Base-by-base conservation (phyloP, 352 stramenopile genomes). In the Globisporangium rhizosaccharum region DNA sequence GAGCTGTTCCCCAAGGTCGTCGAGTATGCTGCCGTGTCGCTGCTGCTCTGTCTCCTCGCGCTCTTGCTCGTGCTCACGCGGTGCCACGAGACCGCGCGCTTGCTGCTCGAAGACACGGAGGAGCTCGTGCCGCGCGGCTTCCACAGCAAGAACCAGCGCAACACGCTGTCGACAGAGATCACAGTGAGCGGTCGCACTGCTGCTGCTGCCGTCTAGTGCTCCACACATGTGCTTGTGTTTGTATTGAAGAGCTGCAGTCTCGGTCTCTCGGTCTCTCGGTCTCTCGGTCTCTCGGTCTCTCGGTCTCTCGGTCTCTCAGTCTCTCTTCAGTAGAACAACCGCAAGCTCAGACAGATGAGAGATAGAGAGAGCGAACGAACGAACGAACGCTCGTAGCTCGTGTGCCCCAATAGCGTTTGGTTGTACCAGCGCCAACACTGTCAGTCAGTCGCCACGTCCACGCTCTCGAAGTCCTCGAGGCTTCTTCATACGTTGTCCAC, bases 61-160 rank as follows among this genome's bases (percentile, higher is more conserved):
- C 66, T 69, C 12, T 65, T 73, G 28, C 76, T 85, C 36, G 72
- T 82, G 48, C 78, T 71, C 56, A 72, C 67, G 57, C 48, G 76
- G 51, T 86, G 74, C n/a, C 72, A 65, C 2, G 76, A 86, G 67
- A 84, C 76, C 11, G 79, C 69, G 15, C 61, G 68, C 3, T 67
- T 85, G 23, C 26, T 85, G 17, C 58, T 87, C 11, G 77, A 87
- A 60, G 75, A 85, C 47, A 85, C 73, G 26, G 78, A 88, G 53
- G 72, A 65, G 39, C 56, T 88, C 17, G 85, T 88, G 53, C 25
- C 44, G 72, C 54, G 61, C 30, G 50, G 70, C 50, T 75, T 52
- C 57, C 70, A 58, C 44, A 70, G 58, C 69, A 73, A 56, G 62
- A 68, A 45, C 46, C 52, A 58, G 11, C 59, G 51, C 45, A 58